Evolutionary conservation across 352 stramenopile species (phyloP), one percentile per base, ranked within the genome.

Genomic region (Globisporangium cystogenes): DNA sequence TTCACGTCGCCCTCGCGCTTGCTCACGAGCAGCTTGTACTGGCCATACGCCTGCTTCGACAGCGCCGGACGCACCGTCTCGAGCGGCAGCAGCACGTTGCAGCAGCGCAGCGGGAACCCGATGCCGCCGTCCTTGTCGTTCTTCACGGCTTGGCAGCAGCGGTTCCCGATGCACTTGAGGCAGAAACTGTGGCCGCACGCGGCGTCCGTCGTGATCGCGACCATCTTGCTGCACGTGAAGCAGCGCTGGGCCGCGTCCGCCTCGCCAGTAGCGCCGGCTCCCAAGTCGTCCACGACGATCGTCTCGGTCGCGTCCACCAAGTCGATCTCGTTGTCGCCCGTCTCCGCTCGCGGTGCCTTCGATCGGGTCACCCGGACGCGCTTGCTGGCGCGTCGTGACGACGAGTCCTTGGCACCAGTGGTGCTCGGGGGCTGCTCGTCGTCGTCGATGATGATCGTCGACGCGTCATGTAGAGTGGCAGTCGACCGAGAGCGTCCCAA

Each of bases 21-120:
- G 24, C 12, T 18, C n/a, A 21, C 18, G 8, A 47, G n/a, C 16
- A 24, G 27, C 11, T 42, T 65, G 54, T 82, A 86, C 26, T 64
- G 65, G 31, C 41, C 52, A 4, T 68, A 64, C 3, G 66, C 51
- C 18, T 42, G 56, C 3, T 50, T 47, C 3, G 55, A 60, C 3
- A 82, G 43, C n/a, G 68, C 60, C 0, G 39, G 60, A 0, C 39
- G 53, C 2, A 83, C 48, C 14, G 72, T n/a, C 21, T 74, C 60
- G 37, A 86, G 47, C 4, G 63, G 36, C 33, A 86, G 16, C 15
- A 69, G 16, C 31, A 59, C 27, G 8, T 50, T 35, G 27, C 75
- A 86, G 40, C 75, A 86, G n/a, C 44, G 62, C 24, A 71, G 29
- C 14, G 70, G 75, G 6, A 70, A 23, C 4, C 40, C 53, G 23